These are phyloP conservation scores for Kodamaea sagamina DNA, from an alignment of 805 yeast genomes.

Conservation along the genomic window DNA sequence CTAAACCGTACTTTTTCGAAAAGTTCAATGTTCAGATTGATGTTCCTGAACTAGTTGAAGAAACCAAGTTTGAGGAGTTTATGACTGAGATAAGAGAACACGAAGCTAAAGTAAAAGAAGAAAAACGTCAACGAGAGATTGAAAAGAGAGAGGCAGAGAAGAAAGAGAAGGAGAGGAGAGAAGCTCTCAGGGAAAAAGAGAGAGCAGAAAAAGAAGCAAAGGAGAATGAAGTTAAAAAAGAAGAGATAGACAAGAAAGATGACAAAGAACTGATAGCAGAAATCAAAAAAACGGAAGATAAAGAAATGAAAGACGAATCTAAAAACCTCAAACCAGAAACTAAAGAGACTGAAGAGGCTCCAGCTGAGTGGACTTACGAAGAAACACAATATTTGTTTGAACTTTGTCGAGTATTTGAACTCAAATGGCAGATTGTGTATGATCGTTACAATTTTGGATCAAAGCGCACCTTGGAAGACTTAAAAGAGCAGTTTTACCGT, in stretches of 20 bases:
- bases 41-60: constrained; percentile 65
- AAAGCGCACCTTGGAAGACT: constrained; percentile 65
- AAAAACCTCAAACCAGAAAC: constrained; percentile 12
- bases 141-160: constrained; percentile 16
- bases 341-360: constrained; percentile 6
- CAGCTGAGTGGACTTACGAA: constrained; percentile 63
- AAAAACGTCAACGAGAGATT: constrained; percentile 3
- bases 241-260: constrained; percentile 9
- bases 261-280: constrained; percentile 16
- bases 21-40: constrained; percentile 70
- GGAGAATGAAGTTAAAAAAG: constrained; percentile 8
- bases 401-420: constrained; percentile 58
- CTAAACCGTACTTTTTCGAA: constrained; percentile 63
- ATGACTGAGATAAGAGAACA: constrained; percentile 44
- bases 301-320: constrained; percentile 8
- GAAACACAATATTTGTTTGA: constrained; percentile 83
- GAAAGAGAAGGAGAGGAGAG: constrained; percentile 17
- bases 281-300: constrained; percentile 15
- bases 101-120: constrained; percentile 16
- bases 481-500: constrained; percentile 78
- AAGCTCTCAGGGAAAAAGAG: constrained; percentile 14
- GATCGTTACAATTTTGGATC: constrained; percentile 52
- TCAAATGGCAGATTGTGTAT: constrained; percentile 66
- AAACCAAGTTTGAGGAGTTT: constrained; percentile 56
- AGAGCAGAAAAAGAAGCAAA: constrained; percentile 10